Evolutionary conservation across 2,329 filamentous ascomycete genomes (phyloP).

Genomic region (Diplodia intermedia): DNA sequence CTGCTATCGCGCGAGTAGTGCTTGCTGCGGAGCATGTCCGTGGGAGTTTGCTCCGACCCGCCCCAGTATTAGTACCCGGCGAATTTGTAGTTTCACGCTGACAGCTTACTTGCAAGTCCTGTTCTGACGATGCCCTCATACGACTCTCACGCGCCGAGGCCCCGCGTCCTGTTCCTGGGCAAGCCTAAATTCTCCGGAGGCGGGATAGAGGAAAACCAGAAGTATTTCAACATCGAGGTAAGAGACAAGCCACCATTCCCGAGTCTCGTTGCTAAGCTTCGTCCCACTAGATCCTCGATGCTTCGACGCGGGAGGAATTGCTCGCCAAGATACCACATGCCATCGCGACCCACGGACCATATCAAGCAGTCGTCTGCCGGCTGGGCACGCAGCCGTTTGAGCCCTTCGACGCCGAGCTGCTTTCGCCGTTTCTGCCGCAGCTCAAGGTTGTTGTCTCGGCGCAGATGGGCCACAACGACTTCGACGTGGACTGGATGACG

Average conservation of each 20-base stretch:
- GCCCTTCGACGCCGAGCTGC: constrained; percentile 57
- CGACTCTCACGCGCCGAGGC: background rate
- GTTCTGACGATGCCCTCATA: background rate
- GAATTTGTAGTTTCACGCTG: background rate
- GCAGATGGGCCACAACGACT: constrained; percentile 58
- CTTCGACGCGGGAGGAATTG: constrained; percentile 14
- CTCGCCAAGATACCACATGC: constrained; percentile 13
- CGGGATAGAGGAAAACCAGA: constrained; percentile 15
- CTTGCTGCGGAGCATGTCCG: background rate
- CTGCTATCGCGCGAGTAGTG: no score
- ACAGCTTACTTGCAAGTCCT: background rate
- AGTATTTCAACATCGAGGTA: constrained; percentile 20
- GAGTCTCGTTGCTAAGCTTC: background rate
- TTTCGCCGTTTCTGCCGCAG: constrained; percentile 50
- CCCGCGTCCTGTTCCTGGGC: constrained; percentile 22
- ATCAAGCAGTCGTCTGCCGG: constrained; percentile 37
- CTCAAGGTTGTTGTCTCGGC: constrained; percentile 58
- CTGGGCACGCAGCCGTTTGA: constrained; percentile 59
- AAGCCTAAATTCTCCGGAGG: constrained; percentile 8
- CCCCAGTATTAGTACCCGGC: constrained; percentile 24
- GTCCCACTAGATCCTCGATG: constrained; percentile 21
- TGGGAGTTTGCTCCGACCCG: no score
- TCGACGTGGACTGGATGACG: constrained; percentile 55
- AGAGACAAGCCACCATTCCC: background rate
- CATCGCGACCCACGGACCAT: constrained; percentile 9